phyloP scores from a whole-genome alignment of 2,329 filamentous ascomycete genomes.

The Shiraia sp. region DNA sequence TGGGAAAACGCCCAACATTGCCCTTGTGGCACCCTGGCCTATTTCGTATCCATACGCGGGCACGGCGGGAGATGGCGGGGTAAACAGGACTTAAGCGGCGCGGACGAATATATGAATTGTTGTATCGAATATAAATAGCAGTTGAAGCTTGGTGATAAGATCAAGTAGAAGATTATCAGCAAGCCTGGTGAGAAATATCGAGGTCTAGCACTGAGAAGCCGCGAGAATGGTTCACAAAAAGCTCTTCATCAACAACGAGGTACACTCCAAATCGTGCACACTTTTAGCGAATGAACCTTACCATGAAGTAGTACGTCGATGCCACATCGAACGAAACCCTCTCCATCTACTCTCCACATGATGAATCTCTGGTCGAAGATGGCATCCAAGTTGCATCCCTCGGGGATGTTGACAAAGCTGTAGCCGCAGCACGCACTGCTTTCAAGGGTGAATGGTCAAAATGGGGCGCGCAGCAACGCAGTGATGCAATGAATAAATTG shows the following conservation, averaged over 20 bases:
- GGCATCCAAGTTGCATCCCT: slow-evolving; percentile 25
- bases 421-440: slow-evolving; percentile 27
- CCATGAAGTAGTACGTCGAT: slow-evolving; percentile 19
- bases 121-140: too few relatives aligned
- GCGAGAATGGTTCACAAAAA: slow-evolving; percentile 20
- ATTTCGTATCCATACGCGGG: too few relatives aligned
- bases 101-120: too few relatives aligned
- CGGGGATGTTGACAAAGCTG: slow-evolving; percentile 31
- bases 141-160: too few relatives aligned
- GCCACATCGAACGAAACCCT: slow-evolving; percentile 25
- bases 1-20: too few relatives aligned
- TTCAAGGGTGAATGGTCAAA: slow-evolving; percentile 25
- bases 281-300: neutral
- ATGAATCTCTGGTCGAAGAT: slow-evolving; percentile 26
- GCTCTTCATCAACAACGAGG: slow-evolving; percentile 37
- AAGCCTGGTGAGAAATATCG: neutral
- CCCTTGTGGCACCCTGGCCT: too few relatives aligned
- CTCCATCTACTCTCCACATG: slow-evolving; percentile 29
- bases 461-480: slow-evolving; percentile 25
- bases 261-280: neutral
- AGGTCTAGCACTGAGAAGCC: neutral
- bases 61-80: too few relatives aligned
- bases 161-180: too few relatives aligned
- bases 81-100: too few relatives aligned
- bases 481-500: slow-evolving; percentile 24